Base-by-base conservation (phyloP, 352 stramenopile species). In the Pythium vanterpoolii region DNA sequence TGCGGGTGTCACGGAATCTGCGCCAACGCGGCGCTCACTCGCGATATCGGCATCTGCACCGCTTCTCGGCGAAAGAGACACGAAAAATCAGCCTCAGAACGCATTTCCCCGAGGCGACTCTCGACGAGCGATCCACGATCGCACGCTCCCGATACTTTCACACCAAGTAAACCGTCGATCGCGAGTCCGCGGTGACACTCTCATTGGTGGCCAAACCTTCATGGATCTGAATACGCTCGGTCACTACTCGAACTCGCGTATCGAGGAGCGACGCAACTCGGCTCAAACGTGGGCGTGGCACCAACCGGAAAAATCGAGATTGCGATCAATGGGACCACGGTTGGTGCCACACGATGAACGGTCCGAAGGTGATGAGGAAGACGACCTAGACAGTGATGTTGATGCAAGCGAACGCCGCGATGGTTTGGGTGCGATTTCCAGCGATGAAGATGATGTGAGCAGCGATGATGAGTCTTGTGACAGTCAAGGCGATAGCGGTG, bases 251-350 rank as follows among this genome's bases (percentile, higher is more conserved):
- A 77, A 80, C 52, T 69, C 74, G 11, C 74, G 78, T 4, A 73
- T 86, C 46, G 72, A 77, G 14, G 69, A 78, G 56, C 72, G 78
- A 14, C 66, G 70, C 9, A 52, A 71, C 33, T 78, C 78, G 5
- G 70, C 78, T 4, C 74, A 84, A 48, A 88, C 78, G 21, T 88
- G 78, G 78, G 66, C 65, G 10, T 88, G 78, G 78, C 46, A 73
- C 34, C 55, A 40, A 26, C 66, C 21, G 23, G 58, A 44, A 48
- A 39, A n/a, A n/a, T n/a, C 3, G 9, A 63, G 14, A 30, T n/a
- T 2, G 3, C 21, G 23, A n/a, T 47, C 23, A 10, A 16, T 19
- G 33, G 24, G 44, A 9, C 9, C 44, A 4, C 44, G 16, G 2
- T 18, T 40, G 6, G 5, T 27, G 18, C 14, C 38, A 45, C 6